These are phyloP conservation scores for Tephrocybe sp. DNA, from an alignment of 768 basidiomycete genomes.

Conservation along the genomic window DNA sequence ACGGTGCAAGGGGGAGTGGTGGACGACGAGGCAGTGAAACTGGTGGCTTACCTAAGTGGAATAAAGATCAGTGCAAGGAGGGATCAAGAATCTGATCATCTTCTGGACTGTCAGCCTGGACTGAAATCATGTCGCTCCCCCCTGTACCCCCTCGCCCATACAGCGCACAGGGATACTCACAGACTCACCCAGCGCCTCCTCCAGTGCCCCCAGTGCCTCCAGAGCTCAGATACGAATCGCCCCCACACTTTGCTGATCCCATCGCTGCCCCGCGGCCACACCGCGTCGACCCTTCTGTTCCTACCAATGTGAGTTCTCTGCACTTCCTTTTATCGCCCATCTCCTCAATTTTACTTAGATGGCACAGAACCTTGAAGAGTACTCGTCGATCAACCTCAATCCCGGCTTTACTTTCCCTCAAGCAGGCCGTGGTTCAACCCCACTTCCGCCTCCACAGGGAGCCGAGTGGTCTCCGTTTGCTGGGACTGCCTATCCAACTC, in stretches of 20 bases:
- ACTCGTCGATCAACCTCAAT: slow-evolving; percentile 25
- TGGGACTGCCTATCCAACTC: slow-evolving; percentile 11
- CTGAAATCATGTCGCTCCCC: slow-evolving; percentile 19
- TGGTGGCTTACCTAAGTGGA: not conserved
- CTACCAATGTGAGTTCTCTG: slow-evolving; percentile 55
- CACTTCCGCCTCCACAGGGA: slow-evolving; percentile 24
- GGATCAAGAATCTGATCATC: slow-evolving; percentile 2
- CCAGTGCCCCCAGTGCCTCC: slow-evolving; percentile 31
- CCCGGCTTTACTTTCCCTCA: slow-evolving; percentile 27
- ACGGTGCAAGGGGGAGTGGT: too few relatives aligned
- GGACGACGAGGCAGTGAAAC: too few relatives aligned
- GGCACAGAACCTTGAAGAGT: slow-evolving; percentile 59
- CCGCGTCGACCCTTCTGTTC: slow-evolving; percentile 57
- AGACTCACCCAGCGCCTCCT: slow-evolving; percentile 14
- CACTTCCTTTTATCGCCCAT: not conserved
- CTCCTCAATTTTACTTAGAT: slow-evolving; percentile 42
- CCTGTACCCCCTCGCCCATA: slow-evolving; percentile 31
- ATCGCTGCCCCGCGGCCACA: slow-evolving; percentile 69
- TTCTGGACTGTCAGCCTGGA: not conserved
- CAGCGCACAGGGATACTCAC: slow-evolving; percentile 16
- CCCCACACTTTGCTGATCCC: slow-evolving; percentile 53
- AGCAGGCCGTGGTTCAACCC: slow-evolving; percentile 20
- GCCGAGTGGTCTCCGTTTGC: slow-evolving; percentile 24
- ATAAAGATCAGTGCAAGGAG: too few relatives aligned
- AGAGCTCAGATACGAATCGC: slow-evolving; percentile 34